phyloP scores from a whole-genome alignment of 1,139 yeast genomes.

The Magnusiomyces starmeri region DNA sequence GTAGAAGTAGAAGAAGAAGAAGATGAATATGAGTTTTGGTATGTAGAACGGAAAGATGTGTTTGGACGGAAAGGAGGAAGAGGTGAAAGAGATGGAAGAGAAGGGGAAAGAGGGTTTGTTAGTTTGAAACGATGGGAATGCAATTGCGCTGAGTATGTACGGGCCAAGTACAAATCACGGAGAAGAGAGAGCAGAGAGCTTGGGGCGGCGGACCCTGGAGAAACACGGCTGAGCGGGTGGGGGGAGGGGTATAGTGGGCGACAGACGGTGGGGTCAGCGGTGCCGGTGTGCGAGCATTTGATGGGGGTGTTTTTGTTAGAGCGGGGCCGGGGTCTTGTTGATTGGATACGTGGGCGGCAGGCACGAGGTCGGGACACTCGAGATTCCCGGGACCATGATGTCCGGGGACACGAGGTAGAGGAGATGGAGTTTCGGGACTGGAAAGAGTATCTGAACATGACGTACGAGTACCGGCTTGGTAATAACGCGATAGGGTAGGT shows the following conservation, averaged over 20 bases:
- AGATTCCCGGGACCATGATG: not conserved
- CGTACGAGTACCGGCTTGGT: no score
- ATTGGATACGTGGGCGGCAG: not conserved
- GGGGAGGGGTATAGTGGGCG: no score
- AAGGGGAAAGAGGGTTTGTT: not conserved
- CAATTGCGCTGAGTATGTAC: conserved; percentile 2
- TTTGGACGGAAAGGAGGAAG: not conserved
- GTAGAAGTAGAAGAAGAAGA: not conserved
- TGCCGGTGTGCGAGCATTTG: conserved; percentile 1
- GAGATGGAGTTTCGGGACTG: no score
- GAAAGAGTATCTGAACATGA: no score
- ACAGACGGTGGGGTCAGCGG: not conserved
- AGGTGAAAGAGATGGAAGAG: not conserved
- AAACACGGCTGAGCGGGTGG: not conserved
- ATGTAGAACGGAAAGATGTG: not conserved
- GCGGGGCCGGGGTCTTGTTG: not conserved
- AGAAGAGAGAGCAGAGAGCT: not conserved
- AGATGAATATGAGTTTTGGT: not conserved
- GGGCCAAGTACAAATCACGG: conserved; percentile 2
- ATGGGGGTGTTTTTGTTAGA: conserved; percentile 1
- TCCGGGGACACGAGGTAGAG: not conserved
- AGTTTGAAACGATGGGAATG: conserved; percentile 1
- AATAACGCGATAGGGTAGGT: not conserved
- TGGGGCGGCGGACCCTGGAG: conserved; percentile 5
- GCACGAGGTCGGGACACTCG: no score